These are phyloP conservation scores for Diaporthe sp. DNA, from an alignment of 2,329 filamentous ascomycete species.

Conservation along the genomic window DNA sequence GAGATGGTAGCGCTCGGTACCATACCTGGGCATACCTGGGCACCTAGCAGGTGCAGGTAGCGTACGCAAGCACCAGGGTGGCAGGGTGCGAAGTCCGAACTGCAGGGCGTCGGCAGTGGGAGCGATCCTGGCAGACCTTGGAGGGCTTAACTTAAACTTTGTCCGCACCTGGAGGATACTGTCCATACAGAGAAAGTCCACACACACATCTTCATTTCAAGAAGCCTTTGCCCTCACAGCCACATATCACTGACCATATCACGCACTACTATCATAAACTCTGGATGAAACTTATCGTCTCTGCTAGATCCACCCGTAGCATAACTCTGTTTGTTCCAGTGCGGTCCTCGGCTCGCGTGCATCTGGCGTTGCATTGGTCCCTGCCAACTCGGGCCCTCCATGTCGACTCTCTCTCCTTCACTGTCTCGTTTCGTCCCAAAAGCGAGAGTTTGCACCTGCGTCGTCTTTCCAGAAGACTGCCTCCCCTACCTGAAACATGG, in stretches of 20 bases:
- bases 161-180: background rate
- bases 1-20: background rate
- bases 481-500: conserved; percentile 19
- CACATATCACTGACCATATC: background rate
- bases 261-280: conserved; percentile 5
- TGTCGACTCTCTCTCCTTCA: background rate
- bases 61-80: conserved; percentile 3
- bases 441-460: conserved; percentile 1
- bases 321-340: conserved; percentile 27
- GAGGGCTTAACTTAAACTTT: conserved; percentile 16
- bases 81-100: conserved; percentile 8
- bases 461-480: background rate
- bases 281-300: conserved; percentile 25
- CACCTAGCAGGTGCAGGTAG: background rate
- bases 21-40: background rate
- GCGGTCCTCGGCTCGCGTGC: conserved; percentile 8
- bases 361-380: conserved; percentile 20
- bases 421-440: conserved; percentile 16
- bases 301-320: background rate
- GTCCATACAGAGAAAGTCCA: background rate
- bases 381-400: conserved; percentile 16
- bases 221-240: background rate
- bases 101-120: conserved; percentile 19
- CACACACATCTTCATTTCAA: conserved; percentile 10
- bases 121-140: conserved; percentile 7